Conservation (phyloP, 352 stramenopile genomes). For the Pythium scleroteichum region DNA sequence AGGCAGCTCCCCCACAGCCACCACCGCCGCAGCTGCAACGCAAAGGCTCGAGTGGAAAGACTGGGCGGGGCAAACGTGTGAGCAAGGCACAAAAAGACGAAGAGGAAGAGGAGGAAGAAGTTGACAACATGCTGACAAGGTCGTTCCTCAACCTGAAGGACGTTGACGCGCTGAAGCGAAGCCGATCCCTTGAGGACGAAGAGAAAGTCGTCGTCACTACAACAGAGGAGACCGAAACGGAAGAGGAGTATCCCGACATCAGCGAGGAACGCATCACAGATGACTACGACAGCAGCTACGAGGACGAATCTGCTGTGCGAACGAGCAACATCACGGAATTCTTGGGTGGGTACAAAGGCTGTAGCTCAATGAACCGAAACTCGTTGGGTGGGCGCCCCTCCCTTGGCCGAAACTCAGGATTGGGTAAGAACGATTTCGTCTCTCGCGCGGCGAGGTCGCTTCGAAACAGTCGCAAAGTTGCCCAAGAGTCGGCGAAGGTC, state of each 20-base stretch:
- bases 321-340: constrained; percentile 37
- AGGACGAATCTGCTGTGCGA: constrained; percentile 25
- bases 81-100: constrained; percentile 9
- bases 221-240: constrained; percentile 19
- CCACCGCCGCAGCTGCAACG: constrained; percentile 13
- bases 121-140: constrained; percentile 18
- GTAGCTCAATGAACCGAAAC: constrained; percentile 28
- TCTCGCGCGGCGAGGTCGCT: constrained; percentile 30
- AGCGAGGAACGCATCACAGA: constrained; percentile 17
- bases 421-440: constrained; percentile 32
- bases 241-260: constrained; percentile 29
- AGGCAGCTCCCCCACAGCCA: background rate
- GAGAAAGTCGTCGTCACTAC: constrained; percentile 20
- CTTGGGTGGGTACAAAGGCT: constrained; percentile 34
- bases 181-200: constrained; percentile 26
- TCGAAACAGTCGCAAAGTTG: constrained; percentile 30
- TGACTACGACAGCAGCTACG: constrained; percentile 25
- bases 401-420: constrained; percentile 20
- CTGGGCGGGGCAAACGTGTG: constrained; percentile 7
- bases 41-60: constrained; percentile 21
- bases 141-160: constrained; percentile 31
- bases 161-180: constrained; percentile 26
- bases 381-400: constrained; percentile 25
- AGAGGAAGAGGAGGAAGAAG: constrained; percentile 25
- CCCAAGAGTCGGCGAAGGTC: constrained; percentile 20